Percentiles rank a stretch among this genome's conserved stretches.
Conservation (phyloP, 768 basidiomycete species). For the Calocybe cyanea region DNA sequence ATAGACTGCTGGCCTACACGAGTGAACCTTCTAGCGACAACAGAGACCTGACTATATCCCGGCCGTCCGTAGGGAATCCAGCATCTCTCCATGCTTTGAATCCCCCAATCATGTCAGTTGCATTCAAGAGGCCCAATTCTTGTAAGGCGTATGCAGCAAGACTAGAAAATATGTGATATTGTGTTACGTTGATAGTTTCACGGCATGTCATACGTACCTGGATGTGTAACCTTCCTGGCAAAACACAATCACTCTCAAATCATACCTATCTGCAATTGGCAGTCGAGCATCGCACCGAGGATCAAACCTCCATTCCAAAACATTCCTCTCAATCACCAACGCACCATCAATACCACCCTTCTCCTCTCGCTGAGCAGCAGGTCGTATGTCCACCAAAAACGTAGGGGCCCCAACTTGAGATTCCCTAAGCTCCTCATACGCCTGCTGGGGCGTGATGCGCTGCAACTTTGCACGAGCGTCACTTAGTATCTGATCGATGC, state of each 20-base stretch:
- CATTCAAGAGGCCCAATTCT: constrained; percentile 65
- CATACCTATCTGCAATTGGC: constrained; percentile 69
- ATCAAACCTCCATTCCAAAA: constrained; percentile 79
- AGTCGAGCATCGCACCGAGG: constrained; percentile 58
- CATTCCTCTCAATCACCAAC: constrained; percentile 72
- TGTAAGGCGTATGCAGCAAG: constrained; percentile 69
- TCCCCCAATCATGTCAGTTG: constrained; percentile 77
- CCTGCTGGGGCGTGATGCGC: constrained; percentile 56
- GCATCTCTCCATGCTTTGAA: constrained; percentile 68
- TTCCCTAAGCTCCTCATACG: constrained; percentile 56
- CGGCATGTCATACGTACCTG: constrained; percentile 29
- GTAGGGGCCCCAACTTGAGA: constrained; percentile 54
- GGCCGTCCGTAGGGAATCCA: constrained; percentile 52
- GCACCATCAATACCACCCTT: constrained; percentile 64
- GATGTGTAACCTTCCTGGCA: constrained; percentile 73
- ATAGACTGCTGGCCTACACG: neutral
- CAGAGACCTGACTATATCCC: constrained; percentile 4
- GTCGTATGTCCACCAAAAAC: constrained; percentile 76
- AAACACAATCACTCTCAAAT: constrained; percentile 69
- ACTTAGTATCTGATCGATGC: constrained; percentile 53
- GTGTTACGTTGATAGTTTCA: neutral
- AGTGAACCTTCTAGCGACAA: constrained; percentile 1
- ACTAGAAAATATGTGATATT: constrained; percentile 25
- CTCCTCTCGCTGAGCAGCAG: constrained; percentile 51
- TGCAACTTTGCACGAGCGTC: constrained; percentile 61